Base-by-base conservation (phyloP, 2,329 filamentous ascomycete genomes). In the Fusarium verticillioides region DNA sequence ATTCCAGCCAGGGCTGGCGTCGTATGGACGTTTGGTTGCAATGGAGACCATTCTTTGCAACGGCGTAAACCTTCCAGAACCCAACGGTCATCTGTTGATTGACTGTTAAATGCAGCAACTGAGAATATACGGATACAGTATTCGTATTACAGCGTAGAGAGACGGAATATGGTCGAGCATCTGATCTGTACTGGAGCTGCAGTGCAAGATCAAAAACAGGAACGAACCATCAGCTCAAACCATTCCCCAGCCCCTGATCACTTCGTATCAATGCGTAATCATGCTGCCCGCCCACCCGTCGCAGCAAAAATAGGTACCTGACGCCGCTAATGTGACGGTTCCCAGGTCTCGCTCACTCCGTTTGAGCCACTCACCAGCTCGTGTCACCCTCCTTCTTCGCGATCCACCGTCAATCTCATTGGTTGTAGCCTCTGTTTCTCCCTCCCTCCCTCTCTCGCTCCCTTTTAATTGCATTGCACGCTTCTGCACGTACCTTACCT, bases 331-430 rank as follows among this genome's bases (percentile, higher is more conserved):
- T 62, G 62, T 43, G 69, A 73, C 70, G 53, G 54, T 60, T 67
- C 54, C 54, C 46, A 19, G 60, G 53, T 43, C 37, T 52, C 64
- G 50, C 59, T 44, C 61, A 57, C 65, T 54, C 60, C 65, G 60
- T 71, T 60, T 63, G 49, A 67, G 65, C 72, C 72, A 74, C 60
- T 74, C 54, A 75, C 39, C 47, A 63, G 28, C 46, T 37, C 58
- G 50, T 61, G 71, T 75, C 72, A 59, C 72, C 72, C 72, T 74
- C 72, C 72, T 62, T 60, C 47, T 37, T 57, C n/a, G 15, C n/a
- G 42, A 52, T 69, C 72, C 72, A 74, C 72, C 47, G 54, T 28
- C 49, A 37, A 39, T 75, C 62, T 71, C 50, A 63, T 71, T 68
- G 67, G 64, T 34, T 36, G 34, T 18, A n/a, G 26, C 32, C 46